Percentiles rank a stretch among this genome's conserved stretches.
phyloP scores from a whole-genome alignment of 2,329 filamentous ascomycete species.

The Cercospora sp. region DNA sequence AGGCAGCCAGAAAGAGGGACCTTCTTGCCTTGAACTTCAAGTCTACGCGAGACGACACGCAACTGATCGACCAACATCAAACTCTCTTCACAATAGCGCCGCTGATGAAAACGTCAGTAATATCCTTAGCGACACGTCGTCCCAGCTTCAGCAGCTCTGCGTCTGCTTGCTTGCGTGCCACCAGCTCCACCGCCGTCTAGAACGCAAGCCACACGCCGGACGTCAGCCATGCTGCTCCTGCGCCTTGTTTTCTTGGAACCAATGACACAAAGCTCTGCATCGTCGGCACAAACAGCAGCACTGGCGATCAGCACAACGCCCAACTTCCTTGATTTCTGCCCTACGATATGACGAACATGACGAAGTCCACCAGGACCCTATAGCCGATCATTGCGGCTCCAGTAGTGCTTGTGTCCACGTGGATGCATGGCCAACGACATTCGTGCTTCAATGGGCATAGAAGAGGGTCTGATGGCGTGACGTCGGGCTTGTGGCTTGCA shows the following conservation, averaged over 20 bases:
- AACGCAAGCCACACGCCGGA: not conserved
- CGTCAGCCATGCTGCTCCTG: not conserved
- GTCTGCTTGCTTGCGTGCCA: not conserved
- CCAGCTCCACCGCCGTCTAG: not conserved
- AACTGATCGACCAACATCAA: not conserved
- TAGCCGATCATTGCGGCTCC: constrained; percentile 3
- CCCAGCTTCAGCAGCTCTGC: not conserved
- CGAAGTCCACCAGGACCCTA: not conserved
- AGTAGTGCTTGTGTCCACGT: constrained; percentile 7
- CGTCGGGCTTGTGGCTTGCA: constrained; percentile 42
- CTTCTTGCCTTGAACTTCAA: not conserved
- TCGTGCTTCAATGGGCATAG: not conserved
- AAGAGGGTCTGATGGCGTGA: not conserved
- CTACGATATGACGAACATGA: not conserved
- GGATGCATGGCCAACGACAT: not conserved
- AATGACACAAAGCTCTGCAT: not conserved
- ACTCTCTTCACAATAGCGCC: not conserved
- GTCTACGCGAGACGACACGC: not conserved
- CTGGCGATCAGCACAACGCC: not conserved
- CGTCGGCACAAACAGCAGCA: not conserved
- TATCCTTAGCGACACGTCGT: not conserved
- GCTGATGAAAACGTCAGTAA: not conserved
- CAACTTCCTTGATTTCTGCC: constrained; percentile 10
- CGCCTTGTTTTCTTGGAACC: not conserved
- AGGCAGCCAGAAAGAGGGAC: not conserved